Percentiles rank a stretch among this genome's conserved stretches.
phyloP scores from a whole-genome alignment of 371 early-diverging fungal genomes.

The Rozella allomycis region DNA sequence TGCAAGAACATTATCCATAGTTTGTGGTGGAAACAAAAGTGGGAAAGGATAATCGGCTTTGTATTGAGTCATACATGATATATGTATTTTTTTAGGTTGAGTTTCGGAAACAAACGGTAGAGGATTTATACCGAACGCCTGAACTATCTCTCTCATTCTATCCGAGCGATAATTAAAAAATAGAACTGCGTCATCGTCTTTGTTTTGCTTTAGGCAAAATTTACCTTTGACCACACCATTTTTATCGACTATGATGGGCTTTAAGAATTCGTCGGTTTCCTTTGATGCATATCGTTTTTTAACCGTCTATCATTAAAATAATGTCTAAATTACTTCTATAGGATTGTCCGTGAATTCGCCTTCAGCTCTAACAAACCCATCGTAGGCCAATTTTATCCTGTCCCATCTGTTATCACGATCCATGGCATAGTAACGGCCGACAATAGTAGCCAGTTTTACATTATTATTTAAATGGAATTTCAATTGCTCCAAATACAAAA shows the following conservation, averaged over 20 bases:
- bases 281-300: slow-evolving; percentile 57
- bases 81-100: slow-evolving; percentile 45
- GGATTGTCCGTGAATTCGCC: slow-evolving; percentile 29
- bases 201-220: too few relatives aligned
- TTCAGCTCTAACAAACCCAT: slow-evolving; percentile 48
- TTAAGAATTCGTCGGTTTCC: slow-evolving; percentile 94
- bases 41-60: slow-evolving; percentile 79
- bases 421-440: slow-evolving; percentile 99
- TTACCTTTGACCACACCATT: slow-evolving; percentile 48
- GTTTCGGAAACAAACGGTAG: slow-evolving; percentile 51
- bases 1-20: slow-evolving; percentile 87
- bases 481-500: slow-evolving; percentile 46
- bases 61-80: slow-evolving; percentile 95
- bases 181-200: slow-evolving; percentile 34
- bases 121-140: slow-evolving; percentile 67
- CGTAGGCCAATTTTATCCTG: slow-evolving; percentile 77
- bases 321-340: background rate
- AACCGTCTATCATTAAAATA: slow-evolving; percentile 24
- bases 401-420: slow-evolving; percentile 99
- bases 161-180: slow-evolving; percentile 94
- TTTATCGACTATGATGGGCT: slow-evolving; percentile 61
- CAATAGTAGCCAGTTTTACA: slow-evolving; percentile 75
- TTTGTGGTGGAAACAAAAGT: slow-evolving; percentile 80
- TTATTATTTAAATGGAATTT: slow-evolving; percentile 31
- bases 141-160: slow-evolving; percentile 92